phyloP scores from a whole-genome alignment of 768 basidiomycete species.

The Agrocybe praecox region DNA sequence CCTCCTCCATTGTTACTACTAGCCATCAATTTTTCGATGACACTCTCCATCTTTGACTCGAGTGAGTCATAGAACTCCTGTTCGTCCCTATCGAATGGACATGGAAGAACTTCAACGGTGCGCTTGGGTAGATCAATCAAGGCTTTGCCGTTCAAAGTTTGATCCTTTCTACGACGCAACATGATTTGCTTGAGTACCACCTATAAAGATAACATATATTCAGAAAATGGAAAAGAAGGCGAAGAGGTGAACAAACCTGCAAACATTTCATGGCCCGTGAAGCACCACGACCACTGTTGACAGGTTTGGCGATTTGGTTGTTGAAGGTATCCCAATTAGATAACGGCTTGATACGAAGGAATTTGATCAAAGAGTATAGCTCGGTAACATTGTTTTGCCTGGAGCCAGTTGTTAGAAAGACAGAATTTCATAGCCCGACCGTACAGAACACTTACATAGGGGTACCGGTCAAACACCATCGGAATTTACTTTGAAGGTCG shows the following conservation, averaged over 20 bases:
- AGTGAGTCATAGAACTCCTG: conserved; percentile 76
- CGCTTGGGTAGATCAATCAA: conserved; percentile 82
- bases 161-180: conserved; percentile 85
- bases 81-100: conserved; percentile 79
- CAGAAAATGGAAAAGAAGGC: neutral
- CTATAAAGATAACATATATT: conserved; percentile 31
- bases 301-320: conserved; percentile 73
- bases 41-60: conserved; percentile 64
- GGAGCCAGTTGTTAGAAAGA: conserved; percentile 23
- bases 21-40: conserved; percentile 68
- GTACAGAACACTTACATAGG: conserved; percentile 53
- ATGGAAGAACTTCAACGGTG: conserved; percentile 69
- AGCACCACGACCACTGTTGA: conserved; percentile 66
- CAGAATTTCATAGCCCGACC: conserved; percentile 25
- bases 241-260: conserved; percentile 49
- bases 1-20: conserved; percentile 42
- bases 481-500: conserved; percentile 72
- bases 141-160: conserved; percentile 74
- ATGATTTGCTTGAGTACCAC: conserved; percentile 85
- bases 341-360: conserved; percentile 81
- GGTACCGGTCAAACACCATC: conserved; percentile 90
- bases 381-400: conserved; percentile 93
- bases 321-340: conserved; percentile 83
- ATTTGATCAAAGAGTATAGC: conserved; percentile 86
- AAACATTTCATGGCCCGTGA: conserved; percentile 80